Conservation (phyloP, 768 basidiomycete genomes). For the Leccinum sublutescens region DNA sequence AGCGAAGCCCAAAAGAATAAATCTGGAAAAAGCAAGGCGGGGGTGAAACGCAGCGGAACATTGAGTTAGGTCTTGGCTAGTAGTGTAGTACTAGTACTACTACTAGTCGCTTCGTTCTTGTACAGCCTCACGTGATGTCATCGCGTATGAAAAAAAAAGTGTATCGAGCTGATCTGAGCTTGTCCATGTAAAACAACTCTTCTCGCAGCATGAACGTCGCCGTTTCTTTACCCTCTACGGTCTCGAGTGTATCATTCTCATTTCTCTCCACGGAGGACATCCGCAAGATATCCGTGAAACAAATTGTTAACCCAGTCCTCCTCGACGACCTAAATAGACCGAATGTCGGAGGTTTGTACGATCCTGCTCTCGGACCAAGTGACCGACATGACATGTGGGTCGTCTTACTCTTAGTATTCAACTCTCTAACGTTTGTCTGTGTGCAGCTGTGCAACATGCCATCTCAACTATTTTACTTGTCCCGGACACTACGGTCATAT, state of each 20-base stretch:
- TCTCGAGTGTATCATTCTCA: slow-evolving; percentile 86
- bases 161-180: slow-evolving; percentile 5
- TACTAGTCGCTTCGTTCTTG: background rate
- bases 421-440: slow-evolving; percentile 7
- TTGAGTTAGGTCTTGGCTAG: slow-evolving; percentile 27
- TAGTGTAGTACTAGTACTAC: too few species aligned
- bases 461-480: slow-evolving; percentile 88
- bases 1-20: slow-evolving; percentile 86
- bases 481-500: slow-evolving; percentile 99
- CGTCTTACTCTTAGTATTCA: background rate
- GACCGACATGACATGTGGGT: slow-evolving; percentile 88
- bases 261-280: slow-evolving; percentile 88
- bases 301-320: slow-evolving; percentile 89
- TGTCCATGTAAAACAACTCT: background rate
- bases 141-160: slow-evolving; percentile 17
- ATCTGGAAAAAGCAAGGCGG: slow-evolving; percentile 53
- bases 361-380: slow-evolving; percentile 91
- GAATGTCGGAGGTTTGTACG: slow-evolving; percentile 90
- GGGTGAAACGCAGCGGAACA: slow-evolving; percentile 49
- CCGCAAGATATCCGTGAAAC: slow-evolving; percentile 94
- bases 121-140: slow-evolving; percentile 15
- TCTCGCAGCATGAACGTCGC: slow-evolving; percentile 76
- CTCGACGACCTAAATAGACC: slow-evolving; percentile 94
- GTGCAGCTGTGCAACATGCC: slow-evolving; percentile 88
- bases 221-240: slow-evolving; percentile 80